These are phyloP conservation scores for Vigna angularis DNA, from an alignment of 306 rosid species.

Conservation along the genomic window DNA sequence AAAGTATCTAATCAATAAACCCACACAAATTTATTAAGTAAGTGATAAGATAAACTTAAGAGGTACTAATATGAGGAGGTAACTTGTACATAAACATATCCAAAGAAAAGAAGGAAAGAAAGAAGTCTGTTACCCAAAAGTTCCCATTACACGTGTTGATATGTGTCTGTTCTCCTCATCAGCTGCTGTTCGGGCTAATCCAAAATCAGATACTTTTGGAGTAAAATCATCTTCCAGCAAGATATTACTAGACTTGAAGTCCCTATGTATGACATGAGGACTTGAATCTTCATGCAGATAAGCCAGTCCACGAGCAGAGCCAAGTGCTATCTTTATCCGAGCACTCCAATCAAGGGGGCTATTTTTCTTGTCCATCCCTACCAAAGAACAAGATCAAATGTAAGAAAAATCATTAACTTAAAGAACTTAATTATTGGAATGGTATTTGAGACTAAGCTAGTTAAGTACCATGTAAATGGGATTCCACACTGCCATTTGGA, in stretches of 20 bases:
- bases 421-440: constrained; percentile 30
- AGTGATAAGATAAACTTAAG: constrained; percentile 1
- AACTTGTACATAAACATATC: neutral
- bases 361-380: constrained; percentile 78
- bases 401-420: constrained; percentile 29
- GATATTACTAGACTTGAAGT: constrained; percentile 94
- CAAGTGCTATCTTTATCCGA: constrained; percentile 93
- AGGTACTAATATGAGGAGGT: constrained; percentile 4
- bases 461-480: constrained; percentile 87
- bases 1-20: constrained; percentile 20
- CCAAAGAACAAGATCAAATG: constrained; percentile 40
- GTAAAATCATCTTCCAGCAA: constrained; percentile 91
- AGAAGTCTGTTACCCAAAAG: constrained; percentile 76
- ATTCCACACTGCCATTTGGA: constrained; percentile 97
- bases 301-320: constrained; percentile 95
- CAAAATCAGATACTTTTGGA: constrained; percentile 97
- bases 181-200: constrained; percentile 90
- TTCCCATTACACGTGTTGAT: constrained; percentile 99
- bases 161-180: constrained; percentile 86
- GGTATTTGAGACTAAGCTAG: constrained; percentile 13
- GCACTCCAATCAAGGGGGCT: constrained; percentile 80
- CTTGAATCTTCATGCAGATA: constrained; percentile 97
- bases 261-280: constrained; percentile 96
- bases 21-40: neutral
- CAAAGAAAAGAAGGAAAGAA: constrained; percentile 21